Evolutionary conservation across 257 asterid genomes (phyloP).

Genomic region (Solanum ossicruentum): DNA sequence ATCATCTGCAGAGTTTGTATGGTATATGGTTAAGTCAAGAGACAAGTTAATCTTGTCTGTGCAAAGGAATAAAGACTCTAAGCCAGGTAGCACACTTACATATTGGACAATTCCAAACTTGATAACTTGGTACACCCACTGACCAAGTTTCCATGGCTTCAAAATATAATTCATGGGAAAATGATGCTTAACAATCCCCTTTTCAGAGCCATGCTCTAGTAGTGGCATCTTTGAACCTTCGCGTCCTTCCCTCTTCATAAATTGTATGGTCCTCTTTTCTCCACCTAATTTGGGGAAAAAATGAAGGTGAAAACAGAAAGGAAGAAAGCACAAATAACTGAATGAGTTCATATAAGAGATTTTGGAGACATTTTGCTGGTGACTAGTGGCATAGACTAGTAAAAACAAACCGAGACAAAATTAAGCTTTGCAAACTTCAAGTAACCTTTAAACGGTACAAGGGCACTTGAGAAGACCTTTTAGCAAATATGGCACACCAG

Average conservation of each 20-base stretch:
- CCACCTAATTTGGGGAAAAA: slow-evolving; percentile 10
- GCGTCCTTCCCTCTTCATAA: slow-evolving; percentile 94
- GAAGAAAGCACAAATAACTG: neutral
- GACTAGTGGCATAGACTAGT: neutral
- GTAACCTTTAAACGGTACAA: neutral
- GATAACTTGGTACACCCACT: slow-evolving; percentile 88
- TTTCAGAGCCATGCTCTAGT: slow-evolving; percentile 67
- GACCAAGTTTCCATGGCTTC: slow-evolving; percentile 89
- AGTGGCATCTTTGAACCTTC: slow-evolving; percentile 52
- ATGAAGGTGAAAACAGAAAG: neutral
- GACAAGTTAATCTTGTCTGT: neutral
- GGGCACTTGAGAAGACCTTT: neutral
- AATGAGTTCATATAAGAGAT: neutral
- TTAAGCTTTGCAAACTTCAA: neutral
- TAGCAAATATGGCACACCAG: neutral
- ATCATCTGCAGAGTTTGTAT: slow-evolving; percentile 61
- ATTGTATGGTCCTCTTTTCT: slow-evolving; percentile 75
- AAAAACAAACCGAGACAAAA: neutral
- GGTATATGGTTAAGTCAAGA: neutral
- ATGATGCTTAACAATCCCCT: slow-evolving; percentile 74
- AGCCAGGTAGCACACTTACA: slow-evolving; percentile 43
- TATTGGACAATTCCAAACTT: slow-evolving; percentile 95
- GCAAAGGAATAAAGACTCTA: neutral
- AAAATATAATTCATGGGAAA: slow-evolving; percentile 70
- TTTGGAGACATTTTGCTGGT: neutral